Evolutionary conservation across 2,329 filamentous ascomycete genomes (phyloP).

Genomic region (Elsinoe batatas): DNA sequence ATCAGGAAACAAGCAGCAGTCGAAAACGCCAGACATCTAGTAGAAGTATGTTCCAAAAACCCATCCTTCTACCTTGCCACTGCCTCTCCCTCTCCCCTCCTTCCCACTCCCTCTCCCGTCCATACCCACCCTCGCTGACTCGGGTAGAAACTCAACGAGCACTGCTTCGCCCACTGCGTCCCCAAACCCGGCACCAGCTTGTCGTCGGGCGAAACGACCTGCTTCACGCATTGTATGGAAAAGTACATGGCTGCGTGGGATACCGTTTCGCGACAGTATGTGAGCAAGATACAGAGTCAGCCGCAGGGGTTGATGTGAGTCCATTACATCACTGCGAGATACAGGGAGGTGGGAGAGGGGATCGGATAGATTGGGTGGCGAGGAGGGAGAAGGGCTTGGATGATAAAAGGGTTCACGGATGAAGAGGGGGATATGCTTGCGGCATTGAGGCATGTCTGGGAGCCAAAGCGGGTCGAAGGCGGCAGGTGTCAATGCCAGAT

Average conservation of each 20-base stretch:
- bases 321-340: background rate
- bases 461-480: no score
- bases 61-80: no score
- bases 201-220: slow-evolving; percentile 40
- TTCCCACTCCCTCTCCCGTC: background rate
- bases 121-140: no score
- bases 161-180: slow-evolving; percentile 48
- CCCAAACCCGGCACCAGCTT: slow-evolving; percentile 42
- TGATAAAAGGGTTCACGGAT: no score
- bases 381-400: background rate
- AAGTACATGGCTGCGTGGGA: slow-evolving; percentile 48
- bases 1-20: slow-evolving; percentile 44
- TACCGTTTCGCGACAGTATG: slow-evolving; percentile 40
- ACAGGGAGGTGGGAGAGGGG: background rate
- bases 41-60: slow-evolving; percentile 31
- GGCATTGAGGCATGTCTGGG: no score
- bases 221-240: slow-evolving; percentile 45
- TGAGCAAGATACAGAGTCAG: slow-evolving; percentile 36
- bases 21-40: slow-evolving; percentile 41
- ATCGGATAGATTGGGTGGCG: background rate
- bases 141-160: slow-evolving; percentile 49
- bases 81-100: background rate
- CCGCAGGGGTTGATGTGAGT: slow-evolving; percentile 1
- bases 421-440: no score
- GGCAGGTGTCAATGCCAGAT: no score